Evolutionary conservation across 2,329 filamentous ascomycete genomes (phyloP).

Genomic region (Bipolaris cookei): DNA sequence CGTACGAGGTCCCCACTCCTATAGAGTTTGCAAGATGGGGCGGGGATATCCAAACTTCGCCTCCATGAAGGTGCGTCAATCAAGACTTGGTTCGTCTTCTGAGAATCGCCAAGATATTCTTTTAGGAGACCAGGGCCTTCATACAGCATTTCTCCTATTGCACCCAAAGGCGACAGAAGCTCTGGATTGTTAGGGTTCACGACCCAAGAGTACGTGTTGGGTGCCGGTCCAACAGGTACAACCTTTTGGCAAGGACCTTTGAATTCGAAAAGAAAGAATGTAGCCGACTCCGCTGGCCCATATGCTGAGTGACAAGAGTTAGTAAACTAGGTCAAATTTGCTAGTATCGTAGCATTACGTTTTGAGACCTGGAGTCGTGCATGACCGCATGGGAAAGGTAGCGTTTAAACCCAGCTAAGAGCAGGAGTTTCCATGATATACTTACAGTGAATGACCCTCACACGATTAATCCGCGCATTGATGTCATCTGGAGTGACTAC

Average conservation of each 20-base stretch:
- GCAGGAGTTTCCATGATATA: not conserved
- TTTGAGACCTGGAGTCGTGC: too few species aligned
- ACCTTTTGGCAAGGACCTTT: not conserved
- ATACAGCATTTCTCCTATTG: not conserved
- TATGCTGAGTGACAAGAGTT: not conserved
- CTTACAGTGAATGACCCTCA: not conserved
- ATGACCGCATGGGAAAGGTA: not conserved
- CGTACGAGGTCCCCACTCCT: slow-evolving; percentile 2
- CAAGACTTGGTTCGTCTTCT: not conserved
- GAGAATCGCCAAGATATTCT: not conserved
- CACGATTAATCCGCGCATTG: not conserved
- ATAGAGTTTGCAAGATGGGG: not conserved
- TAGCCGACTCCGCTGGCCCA: not conserved
- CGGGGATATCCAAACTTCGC: not conserved
- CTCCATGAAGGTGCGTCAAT: not conserved
- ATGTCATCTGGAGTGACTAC: not conserved
- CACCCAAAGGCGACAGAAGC: not conserved
- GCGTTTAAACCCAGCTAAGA: not conserved
- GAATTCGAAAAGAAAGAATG: not conserved
- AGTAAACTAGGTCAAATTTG: not conserved
- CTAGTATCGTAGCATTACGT: not conserved
- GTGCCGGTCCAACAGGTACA: not conserved
- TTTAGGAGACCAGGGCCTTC: not conserved
- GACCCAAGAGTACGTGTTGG: not conserved
- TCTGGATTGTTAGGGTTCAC: not conserved